These are phyloP conservation scores for Pseudocercospora musae DNA, from an alignment of 2,329 filamentous ascomycete species.

Conservation along the genomic window DNA sequence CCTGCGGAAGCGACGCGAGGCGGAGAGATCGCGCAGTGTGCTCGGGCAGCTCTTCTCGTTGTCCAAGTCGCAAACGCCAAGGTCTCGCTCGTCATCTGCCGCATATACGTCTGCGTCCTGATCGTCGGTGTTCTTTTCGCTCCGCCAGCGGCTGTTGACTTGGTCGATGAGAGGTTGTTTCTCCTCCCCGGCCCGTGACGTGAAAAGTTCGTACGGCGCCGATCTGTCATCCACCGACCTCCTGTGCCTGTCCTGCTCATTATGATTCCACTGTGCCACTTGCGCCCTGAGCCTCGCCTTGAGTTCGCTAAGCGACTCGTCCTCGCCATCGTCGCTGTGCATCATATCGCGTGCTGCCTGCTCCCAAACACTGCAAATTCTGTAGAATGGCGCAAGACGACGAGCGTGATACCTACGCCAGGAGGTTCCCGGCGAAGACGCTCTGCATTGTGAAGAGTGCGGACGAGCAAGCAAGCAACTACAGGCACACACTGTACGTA, in stretches of 20 bases:
- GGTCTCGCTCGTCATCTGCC: slow-evolving; percentile 20
- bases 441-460: neutral
- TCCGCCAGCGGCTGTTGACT: slow-evolving; percentile 28
- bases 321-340: slow-evolving; percentile 1
- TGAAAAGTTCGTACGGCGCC: neutral
- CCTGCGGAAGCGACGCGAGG: slow-evolving; percentile 28
- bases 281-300: slow-evolving; percentile 5
- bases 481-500: too few relatives aligned
- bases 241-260: neutral
- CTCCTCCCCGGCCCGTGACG: slow-evolving; percentile 8
- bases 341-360: neutral
- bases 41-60: slow-evolving; percentile 34
- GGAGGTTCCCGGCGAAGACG: neutral
- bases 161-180: slow-evolving; percentile 27
- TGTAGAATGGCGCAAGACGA: neutral
- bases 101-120: neutral
- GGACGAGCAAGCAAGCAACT: neutral
- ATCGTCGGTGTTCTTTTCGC: slow-evolving; percentile 9
- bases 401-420: neutral
- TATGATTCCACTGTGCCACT: neutral
- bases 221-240: neutral
- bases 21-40: slow-evolving; percentile 15
- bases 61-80: slow-evolving; percentile 33
- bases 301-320: slow-evolving; percentile 8
- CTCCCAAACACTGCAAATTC: neutral